Percentiles rank a stretch among this genome's conserved stretches.
phyloP scores from a whole-genome alignment of 148 eudicot genomes.

The Chenopodium quinoa region DNA sequence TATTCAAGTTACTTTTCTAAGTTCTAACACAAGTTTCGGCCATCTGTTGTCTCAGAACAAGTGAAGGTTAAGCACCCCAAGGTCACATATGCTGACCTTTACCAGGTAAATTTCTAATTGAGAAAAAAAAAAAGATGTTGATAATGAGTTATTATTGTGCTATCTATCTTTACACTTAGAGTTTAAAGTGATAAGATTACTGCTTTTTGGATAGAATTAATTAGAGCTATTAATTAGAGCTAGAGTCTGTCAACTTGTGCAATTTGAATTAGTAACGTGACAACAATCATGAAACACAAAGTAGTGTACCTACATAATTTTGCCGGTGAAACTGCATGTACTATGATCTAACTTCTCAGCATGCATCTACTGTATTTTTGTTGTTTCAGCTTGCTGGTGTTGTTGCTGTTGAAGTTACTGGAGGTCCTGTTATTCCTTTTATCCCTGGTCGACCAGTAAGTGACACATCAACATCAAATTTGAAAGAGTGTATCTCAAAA shows the following conservation, averaged over 20 bases:
- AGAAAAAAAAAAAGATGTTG: neutral
- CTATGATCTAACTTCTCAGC: too few species aligned
- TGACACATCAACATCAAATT: neutral
- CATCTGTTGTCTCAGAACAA: slow-evolving; percentile 48
- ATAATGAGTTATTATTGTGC: neutral
- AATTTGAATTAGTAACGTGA: too few species aligned
- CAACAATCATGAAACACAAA: too few species aligned
- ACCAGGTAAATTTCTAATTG: slow-evolving; percentile 49
- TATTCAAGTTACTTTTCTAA: too few species aligned
- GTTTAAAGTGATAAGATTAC: too few species aligned
- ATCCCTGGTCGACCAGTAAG: slow-evolving; percentile 73
- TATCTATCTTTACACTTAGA: too few species aligned
- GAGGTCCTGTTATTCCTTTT: slow-evolving; percentile 71
- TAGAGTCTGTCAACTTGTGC: too few species aligned
- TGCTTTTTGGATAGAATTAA: too few species aligned
- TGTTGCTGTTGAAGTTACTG: slow-evolving; percentile 82
- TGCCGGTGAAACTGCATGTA: too few species aligned
- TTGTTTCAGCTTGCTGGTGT: slow-evolving; percentile 78
- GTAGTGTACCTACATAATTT: too few species aligned
- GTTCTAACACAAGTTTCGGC: neutral
- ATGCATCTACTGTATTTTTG: neutral
- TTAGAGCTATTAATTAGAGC: too few species aligned
- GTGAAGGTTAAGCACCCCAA: slow-evolving; percentile 62
- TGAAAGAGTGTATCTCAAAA: too few species aligned
- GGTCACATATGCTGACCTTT: slow-evolving; percentile 79